phyloP scores from a whole-genome alignment of 2,329 filamentous ascomycete species.

The Cercospora brassicicola region DNA sequence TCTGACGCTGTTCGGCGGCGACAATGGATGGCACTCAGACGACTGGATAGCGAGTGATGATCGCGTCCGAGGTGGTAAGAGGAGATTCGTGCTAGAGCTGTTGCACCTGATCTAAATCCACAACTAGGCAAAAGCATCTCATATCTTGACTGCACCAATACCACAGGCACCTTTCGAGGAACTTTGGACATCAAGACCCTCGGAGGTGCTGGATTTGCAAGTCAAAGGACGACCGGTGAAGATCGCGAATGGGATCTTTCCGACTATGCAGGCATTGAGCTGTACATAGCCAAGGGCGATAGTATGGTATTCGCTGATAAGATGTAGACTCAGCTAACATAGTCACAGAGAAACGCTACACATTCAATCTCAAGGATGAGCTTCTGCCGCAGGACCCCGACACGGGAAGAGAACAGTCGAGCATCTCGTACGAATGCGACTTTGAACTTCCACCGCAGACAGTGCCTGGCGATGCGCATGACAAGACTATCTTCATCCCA shows the following conservation, averaged over 20 bases:
- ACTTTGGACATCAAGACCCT: slow-evolving; percentile 71
- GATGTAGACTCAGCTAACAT: background rate
- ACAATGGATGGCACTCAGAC: slow-evolving; percentile 56
- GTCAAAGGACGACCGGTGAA: slow-evolving; percentile 65
- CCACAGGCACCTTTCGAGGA: slow-evolving; percentile 61
- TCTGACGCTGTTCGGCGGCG: background rate
- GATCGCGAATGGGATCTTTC: slow-evolving; percentile 64
- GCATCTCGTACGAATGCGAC: slow-evolving; percentile 72
- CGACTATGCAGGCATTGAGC: slow-evolving; percentile 48
- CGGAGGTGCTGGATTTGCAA: slow-evolving; percentile 79
- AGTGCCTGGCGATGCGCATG: slow-evolving; percentile 27
- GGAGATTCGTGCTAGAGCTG: background rate
- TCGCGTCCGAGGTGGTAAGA: slow-evolving; percentile 69
- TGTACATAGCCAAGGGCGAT: slow-evolving; percentile 25
- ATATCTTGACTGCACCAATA: slow-evolving; percentile 45
- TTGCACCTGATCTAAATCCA: background rate
- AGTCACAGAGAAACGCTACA: slow-evolving; percentile 61
- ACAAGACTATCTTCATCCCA: slow-evolving; percentile 54
- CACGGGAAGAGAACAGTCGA: slow-evolving; percentile 70
- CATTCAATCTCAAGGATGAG: slow-evolving; percentile 72
- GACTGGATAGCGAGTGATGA: slow-evolving; percentile 73
- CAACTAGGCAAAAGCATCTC: slow-evolving; percentile 36
- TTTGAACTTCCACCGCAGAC: slow-evolving; percentile 50
- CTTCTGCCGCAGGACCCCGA: slow-evolving; percentile 57
- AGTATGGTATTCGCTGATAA: slow-evolving; percentile 11